Conservation (phyloP, 441 rosid genomes). For the Oxalis stricta region DNA sequence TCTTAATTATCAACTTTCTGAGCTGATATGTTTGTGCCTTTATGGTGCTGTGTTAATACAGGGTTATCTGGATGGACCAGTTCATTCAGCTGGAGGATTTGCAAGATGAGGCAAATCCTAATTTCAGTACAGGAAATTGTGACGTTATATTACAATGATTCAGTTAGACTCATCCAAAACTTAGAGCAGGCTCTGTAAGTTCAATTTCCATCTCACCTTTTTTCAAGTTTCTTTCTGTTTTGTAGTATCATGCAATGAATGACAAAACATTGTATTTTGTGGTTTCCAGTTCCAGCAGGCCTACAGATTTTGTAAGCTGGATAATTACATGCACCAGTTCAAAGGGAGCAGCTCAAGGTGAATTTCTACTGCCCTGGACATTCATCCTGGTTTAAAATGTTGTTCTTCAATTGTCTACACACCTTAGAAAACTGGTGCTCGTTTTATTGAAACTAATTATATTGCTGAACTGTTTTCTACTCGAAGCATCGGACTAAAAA, state of each 20-base stretch:
- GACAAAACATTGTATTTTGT: too few relatives aligned
- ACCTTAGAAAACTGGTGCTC: too few relatives aligned
- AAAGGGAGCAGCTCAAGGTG: slow-evolving; percentile 62
- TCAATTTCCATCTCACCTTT: too few relatives aligned
- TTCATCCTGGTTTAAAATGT: too few relatives aligned
- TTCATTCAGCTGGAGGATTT: slow-evolving; percentile 49
- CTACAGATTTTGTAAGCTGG: slow-evolving; percentile 38
- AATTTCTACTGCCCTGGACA: too few relatives aligned
- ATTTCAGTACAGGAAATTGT: slow-evolving; percentile 53
- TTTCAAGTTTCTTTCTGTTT: too few relatives aligned
- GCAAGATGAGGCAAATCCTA: slow-evolving; percentile 50
- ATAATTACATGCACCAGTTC: slow-evolving; percentile 48
- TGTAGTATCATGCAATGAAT: too few relatives aligned
- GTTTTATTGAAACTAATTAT: too few relatives aligned
- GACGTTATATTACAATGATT: slow-evolving; percentile 32
- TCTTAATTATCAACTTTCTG: too few relatives aligned
- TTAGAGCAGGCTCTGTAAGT: slow-evolving; percentile 50
- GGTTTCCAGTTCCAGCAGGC: slow-evolving; percentile 18
- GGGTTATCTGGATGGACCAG: slow-evolving; percentile 58
- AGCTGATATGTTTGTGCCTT: too few relatives aligned
- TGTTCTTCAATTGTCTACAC: too few relatives aligned
- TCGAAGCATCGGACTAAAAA: slow-evolving; percentile 48
- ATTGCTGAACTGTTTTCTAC: neutral
- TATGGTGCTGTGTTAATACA: slow-evolving; percentile 10
- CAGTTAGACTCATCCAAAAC: slow-evolving; percentile 33